Percentiles rank a stretch among this genome's conserved stretches.
Evolutionary conservation across 352 stramenopile species (phyloP).

Genomic region (Pythium rishiriense): DNA sequence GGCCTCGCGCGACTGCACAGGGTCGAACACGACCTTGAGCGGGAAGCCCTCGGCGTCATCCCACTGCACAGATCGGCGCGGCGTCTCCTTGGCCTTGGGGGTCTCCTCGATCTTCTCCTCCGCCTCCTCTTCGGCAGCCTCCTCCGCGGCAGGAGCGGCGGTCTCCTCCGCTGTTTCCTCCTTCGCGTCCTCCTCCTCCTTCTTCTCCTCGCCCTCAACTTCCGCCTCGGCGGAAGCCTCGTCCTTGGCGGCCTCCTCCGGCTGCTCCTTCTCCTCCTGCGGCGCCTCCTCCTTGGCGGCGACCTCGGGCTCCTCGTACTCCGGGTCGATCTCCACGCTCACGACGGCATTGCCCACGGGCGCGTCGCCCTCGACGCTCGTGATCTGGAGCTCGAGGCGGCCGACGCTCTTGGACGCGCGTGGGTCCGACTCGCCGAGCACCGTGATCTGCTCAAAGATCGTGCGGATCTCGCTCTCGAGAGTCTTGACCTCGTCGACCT

Average conservation of each 20-base stretch:
- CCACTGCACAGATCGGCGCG: slow-evolving; percentile 34
- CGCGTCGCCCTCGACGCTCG: slow-evolving; percentile 54
- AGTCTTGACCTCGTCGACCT: slow-evolving; percentile 76
- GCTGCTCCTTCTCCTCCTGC: slow-evolving; percentile 5
- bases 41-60: slow-evolving; percentile 43
- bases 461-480: slow-evolving; percentile 73
- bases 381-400: slow-evolving; percentile 62
- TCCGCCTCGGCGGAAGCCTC: neutral
- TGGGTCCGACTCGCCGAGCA: slow-evolving; percentile 37
- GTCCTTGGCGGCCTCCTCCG: neutral
- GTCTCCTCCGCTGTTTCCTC: neutral
- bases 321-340: slow-evolving; percentile 67
- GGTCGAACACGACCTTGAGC: slow-evolving; percentile 78
- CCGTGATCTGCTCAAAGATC: slow-evolving; percentile 72
- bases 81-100: neutral
- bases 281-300: slow-evolving; percentile 30
- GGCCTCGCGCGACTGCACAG: slow-evolving; percentile 79
- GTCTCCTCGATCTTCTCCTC: neutral
- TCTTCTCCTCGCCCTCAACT: neutral
- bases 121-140: neutral
- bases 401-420: slow-evolving; percentile 67
- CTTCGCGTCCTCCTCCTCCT: slow-evolving; percentile 1
- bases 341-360: slow-evolving; percentile 58
- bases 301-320: slow-evolving; percentile 63
- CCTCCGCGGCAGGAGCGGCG: neutral